Conservation (phyloP, 2,329 filamentous ascomycete genomes). For the Trichoderma hamatum region DNA sequence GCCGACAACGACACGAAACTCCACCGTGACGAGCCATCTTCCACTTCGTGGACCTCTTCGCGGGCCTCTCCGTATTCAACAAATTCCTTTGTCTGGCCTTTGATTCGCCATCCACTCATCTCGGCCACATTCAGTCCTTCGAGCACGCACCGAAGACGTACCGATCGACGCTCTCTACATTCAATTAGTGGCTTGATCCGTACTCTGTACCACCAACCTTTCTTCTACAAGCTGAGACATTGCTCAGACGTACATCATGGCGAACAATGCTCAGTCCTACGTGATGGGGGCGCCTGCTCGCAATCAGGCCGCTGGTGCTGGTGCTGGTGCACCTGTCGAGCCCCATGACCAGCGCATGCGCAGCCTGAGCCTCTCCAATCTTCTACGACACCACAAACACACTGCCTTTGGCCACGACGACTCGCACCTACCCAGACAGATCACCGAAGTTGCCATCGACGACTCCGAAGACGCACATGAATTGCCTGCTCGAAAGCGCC, state of each 20-base stretch:
- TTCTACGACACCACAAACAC: slow-evolving; percentile 54
- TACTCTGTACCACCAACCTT: slow-evolving; percentile 38
- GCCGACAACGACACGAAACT: slow-evolving; percentile 12
- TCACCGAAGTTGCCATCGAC: slow-evolving; percentile 41
- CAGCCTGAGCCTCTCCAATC: slow-evolving; percentile 54
- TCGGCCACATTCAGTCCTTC: background rate
- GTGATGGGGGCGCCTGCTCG: slow-evolving; percentile 2
- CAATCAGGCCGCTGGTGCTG: slow-evolving; percentile 16
- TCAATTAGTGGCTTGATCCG: slow-evolving; percentile 6
- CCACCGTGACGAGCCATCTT: slow-evolving; percentile 3
- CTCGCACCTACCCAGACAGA: slow-evolving; percentile 35
- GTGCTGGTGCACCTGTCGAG: slow-evolving; percentile 29
- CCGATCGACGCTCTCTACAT: background rate
- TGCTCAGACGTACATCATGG: slow-evolving; percentile 47
- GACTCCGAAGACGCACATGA: slow-evolving; percentile 36
- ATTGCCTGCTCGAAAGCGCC: slow-evolving; percentile 30
- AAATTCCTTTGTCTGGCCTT: background rate
- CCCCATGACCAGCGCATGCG: slow-evolving; percentile 47
- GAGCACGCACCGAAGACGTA: background rate
- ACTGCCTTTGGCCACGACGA: slow-evolving; percentile 43
- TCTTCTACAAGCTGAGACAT: slow-evolving; percentile 46
- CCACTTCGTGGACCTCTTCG: background rate
- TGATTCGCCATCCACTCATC: background rate
- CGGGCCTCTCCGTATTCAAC: background rate
- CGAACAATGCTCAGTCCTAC: slow-evolving; percentile 31